phyloP scores from a whole-genome alignment of 1,284 basidiomycete genomes.

The Tylopilus orsonianus region DNA sequence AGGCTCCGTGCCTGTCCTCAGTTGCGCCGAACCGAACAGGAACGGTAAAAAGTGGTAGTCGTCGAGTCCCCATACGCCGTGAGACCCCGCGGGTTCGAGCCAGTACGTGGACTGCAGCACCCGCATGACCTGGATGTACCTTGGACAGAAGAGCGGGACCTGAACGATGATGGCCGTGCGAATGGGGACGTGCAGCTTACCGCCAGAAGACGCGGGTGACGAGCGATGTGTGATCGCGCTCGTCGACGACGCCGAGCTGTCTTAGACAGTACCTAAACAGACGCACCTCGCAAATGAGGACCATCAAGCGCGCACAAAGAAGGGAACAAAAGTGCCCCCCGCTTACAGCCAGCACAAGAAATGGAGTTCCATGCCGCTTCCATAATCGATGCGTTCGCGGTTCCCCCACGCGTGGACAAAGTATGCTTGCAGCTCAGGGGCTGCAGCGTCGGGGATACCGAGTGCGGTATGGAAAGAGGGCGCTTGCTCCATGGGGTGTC shows the following conservation, averaged over 20 bases:
- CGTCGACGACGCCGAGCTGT: conserved; percentile 66
- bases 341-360: conserved; percentile 95
- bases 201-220: conserved; percentile 92
- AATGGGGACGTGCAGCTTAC: too few species aligned
- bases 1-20: conserved; percentile 39
- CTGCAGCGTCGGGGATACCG: conserved; percentile 55
- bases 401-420: conserved; percentile 93
- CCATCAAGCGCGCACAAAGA: too few species aligned
- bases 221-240: conserved; percentile 73
- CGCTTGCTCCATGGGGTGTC: conserved; percentile 37
- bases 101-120: conserved; percentile 92
- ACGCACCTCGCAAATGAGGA: not conserved
- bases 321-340: not conserved
- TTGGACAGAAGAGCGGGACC: too few species aligned
- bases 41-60: conserved; percentile 98
- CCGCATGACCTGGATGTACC: conserved; percentile 90
- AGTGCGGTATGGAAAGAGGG: conserved; percentile 60
- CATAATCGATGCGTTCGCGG: conserved; percentile 92
- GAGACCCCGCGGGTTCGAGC: conserved; percentile 97
- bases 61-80: conserved; percentile 98
- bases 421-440: conserved; percentile 75
- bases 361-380: conserved; percentile 98
- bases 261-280: conserved; percentile 74
- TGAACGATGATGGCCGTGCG: too few species aligned
- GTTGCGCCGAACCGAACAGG: conserved; percentile 84